A percentile compares a stretch with the other conserved stretches of the same genome.
These are phyloP conservation scores for Microcyclospora tardicrescens DNA, from an alignment of 2,329 filamentous ascomycete species.

Conservation along the genomic window DNA sequence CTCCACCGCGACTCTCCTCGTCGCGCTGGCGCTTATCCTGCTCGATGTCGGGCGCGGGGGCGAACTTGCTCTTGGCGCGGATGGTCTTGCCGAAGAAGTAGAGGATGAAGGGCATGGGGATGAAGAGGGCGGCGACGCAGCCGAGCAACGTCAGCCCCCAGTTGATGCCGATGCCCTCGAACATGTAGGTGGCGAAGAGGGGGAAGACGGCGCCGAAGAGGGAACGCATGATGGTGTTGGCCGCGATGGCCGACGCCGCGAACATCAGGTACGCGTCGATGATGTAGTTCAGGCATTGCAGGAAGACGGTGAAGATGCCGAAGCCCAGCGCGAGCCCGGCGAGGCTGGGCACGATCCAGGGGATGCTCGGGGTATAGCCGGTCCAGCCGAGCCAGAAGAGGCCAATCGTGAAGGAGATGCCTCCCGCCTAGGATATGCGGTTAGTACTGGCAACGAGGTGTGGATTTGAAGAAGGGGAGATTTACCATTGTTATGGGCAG, in stretches of 20 bases:
- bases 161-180: slow-evolving; percentile 37
- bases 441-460: slow-evolving; percentile 20
- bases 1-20: slow-evolving; percentile 6
- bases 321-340: slow-evolving; percentile 32
- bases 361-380: slow-evolving; percentile 23
- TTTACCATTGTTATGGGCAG: slow-evolving; percentile 38
- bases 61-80: slow-evolving; percentile 29
- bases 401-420: slow-evolving; percentile 26
- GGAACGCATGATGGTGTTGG: slow-evolving; percentile 30
- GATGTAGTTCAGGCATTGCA: slow-evolving; percentile 28
- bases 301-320: slow-evolving; percentile 30
- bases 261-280: slow-evolving; percentile 47
- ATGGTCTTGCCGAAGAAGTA: slow-evolving; percentile 31
- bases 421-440: slow-evolving; percentile 27
- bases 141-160: slow-evolving; percentile 35
- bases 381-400: slow-evolving; percentile 37
- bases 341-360: slow-evolving; percentile 34
- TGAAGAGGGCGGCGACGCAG: slow-evolving; percentile 28
- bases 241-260: slow-evolving; percentile 23
- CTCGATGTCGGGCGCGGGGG: slow-evolving; percentile 15
- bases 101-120: slow-evolving; percentile 33
- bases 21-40: slow-evolving; percentile 8
- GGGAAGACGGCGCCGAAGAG: slow-evolving; percentile 32
- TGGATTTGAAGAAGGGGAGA: slow-evolving; percentile 26
- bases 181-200: slow-evolving; percentile 42